Base-by-base conservation (phyloP, 441 rosid genomes). In the Lagerstroemia fauriei region DNA sequence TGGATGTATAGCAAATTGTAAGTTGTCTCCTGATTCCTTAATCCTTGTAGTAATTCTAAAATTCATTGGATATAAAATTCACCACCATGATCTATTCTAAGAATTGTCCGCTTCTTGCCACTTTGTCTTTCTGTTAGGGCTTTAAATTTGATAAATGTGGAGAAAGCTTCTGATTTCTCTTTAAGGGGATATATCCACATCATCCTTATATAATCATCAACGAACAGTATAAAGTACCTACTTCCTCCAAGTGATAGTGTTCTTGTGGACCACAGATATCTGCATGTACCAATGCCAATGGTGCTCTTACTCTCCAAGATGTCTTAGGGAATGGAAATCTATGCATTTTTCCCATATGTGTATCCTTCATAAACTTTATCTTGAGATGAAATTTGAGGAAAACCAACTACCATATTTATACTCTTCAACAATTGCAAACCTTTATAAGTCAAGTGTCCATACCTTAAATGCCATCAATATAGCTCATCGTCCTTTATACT, bases 101-200 rank as follows among this genome's bases (percentile, higher is more conserved):
- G 5, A 0, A n/a, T 77, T 48, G 80, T 83, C 16, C 79, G 13
- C 24, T 69, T 12, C 63, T 25, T 9, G 20, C 72, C 65, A 46
- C 77, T 83, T 69, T 69, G 31, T 1, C 4, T 76, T 50, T 84
- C 20, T 48, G 25, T 7, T 34, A 72, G 6, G 16, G 80, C 77
- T 53, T 78, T 85, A 17, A 81, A 85, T 9, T 85, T 27, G 2
- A 74, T 25, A 74, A 85, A 85, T 9, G 17, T 65, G 6, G 27
- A 24, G 24, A 85, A 85, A 1, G 77, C 69, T 8, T 74, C 12
- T 27, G 75, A 78, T 51, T 81, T 84, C 71, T 68, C 27, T 16
- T 66, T 24, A 13, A 50, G 34, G 13, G 77, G 73, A 20, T 77
- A 77, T 59, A 73, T 32, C 76, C 80, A 81, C 17, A 77, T 81